A percentile compares a stretch with the other conserved stretches of the same genome.
Conservation (phyloP, 352 stramenopile genomes). For the Phytophthora europaea region DNA sequence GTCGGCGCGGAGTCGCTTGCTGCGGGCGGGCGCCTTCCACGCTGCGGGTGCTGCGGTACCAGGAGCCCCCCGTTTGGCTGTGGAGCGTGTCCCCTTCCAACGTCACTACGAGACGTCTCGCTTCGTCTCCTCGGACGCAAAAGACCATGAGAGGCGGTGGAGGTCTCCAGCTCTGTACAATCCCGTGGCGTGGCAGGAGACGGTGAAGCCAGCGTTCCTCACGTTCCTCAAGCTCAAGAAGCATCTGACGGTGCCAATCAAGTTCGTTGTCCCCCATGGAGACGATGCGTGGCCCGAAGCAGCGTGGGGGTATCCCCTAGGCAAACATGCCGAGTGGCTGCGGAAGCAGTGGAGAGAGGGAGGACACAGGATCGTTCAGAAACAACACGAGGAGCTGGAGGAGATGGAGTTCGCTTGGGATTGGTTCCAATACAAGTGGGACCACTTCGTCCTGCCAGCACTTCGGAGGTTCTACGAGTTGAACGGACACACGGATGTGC, state of each 20-base stretch:
- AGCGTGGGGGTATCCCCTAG: slow-evolving; percentile 12
- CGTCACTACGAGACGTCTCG: neutral
- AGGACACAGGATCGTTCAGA: neutral
- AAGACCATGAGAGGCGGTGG: neutral
- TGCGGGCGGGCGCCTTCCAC: neutral
- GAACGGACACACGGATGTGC: slow-evolving; percentile 42
- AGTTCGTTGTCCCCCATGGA: slow-evolving; percentile 1
- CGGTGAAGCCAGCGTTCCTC: slow-evolving; percentile 1
- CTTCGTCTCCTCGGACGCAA: neutral
- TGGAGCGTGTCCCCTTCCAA: neutral
- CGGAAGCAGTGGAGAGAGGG: slow-evolving; percentile 2
- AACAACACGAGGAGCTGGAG: slow-evolving; percentile 30
- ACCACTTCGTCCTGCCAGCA: slow-evolving; percentile 34
- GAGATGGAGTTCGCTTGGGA: slow-evolving; percentile 40
- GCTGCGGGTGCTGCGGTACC: neutral
- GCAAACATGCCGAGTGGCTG: neutral
- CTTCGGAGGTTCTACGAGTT: slow-evolving; percentile 40
- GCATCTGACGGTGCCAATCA: neutral
- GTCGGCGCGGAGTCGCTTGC: neutral
- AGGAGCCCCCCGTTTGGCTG: neutral
- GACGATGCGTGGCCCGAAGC: slow-evolving; percentile 5
- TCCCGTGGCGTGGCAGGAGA: slow-evolving; percentile 7
- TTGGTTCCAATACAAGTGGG: slow-evolving; percentile 34
- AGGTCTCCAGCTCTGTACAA: neutral
- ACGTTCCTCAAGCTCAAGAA: slow-evolving; percentile 1